These are phyloP conservation scores for Ceratocystis cacaofunesta DNA, from an alignment of 2,329 filamentous ascomycete species.

Conservation along the genomic window DNA sequence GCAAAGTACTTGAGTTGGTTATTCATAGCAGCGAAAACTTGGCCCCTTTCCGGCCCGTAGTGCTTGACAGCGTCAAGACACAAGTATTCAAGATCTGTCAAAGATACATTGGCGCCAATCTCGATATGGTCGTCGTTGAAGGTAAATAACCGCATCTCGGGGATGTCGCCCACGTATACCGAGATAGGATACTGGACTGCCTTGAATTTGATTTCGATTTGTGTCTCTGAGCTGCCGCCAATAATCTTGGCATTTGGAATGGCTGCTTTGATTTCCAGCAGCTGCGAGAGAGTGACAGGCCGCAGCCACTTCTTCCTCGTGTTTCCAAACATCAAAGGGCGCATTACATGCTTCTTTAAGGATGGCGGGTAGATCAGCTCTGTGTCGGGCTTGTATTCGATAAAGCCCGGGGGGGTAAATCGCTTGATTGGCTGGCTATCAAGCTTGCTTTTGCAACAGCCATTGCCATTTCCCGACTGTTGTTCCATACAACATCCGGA, in stretches of 20 bases:
- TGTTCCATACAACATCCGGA: constrained; percentile 60
- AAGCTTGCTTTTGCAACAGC: constrained; percentile 47
- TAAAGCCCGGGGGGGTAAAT: constrained; percentile 81
- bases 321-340: constrained; percentile 76
- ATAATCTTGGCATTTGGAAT: constrained; percentile 86
- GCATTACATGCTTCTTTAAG: constrained; percentile 68
- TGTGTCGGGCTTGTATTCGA: constrained; percentile 84
- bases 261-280: constrained; percentile 78
- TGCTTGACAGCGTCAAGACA: constrained; percentile 63
- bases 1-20: constrained; percentile 94
- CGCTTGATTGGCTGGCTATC: constrained; percentile 40
- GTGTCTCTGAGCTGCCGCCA: constrained; percentile 88
- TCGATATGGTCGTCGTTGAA: constrained; percentile 74
- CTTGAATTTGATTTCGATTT: constrained; percentile 98
- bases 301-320: constrained; percentile 90
- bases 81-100: constrained; percentile 82
- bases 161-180: constrained; percentile 84
- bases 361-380: constrained; percentile 88
- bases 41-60: constrained; percentile 56
- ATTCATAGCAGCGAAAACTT: constrained; percentile 78
- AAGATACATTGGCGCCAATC: constrained; percentile 78
- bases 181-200: constrained; percentile 78
- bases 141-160: constrained; percentile 68
- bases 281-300: constrained; percentile 69
- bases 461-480: constrained; percentile 29